Evolutionary conservation across 2,329 filamentous ascomycete species (phyloP), one percentile per base, ranked within the genome.

Genomic region (Phyllosticta capitalensis): DNA sequence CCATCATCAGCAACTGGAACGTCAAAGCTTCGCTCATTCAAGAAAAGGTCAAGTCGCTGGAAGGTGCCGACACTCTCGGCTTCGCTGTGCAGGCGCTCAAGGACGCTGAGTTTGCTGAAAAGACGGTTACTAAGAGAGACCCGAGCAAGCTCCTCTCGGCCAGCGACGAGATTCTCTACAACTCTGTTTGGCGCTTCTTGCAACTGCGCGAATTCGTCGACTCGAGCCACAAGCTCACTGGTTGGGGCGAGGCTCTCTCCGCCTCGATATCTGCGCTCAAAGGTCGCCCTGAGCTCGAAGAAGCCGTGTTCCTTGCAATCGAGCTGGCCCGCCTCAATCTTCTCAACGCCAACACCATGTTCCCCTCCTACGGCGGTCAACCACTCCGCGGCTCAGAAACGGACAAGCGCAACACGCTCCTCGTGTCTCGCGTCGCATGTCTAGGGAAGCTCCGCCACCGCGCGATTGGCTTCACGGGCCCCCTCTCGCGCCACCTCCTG

Each of bases 381-480:
- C 82, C 83, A 0, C 78, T 81, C 71, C 78, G 82, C 65, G 83
- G 83, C n/a, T 54, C 71, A 70, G 88, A 88, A 3, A 84, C 89
- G 49, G 91, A 96, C 64, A 90, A 89, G 70, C 80, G 82, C 30
- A 87, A 87, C 67, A 85, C 91, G 52, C 81, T 94, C 59, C 81
- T 99, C 52, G 85, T 97, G 67, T 94, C 91, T 65, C 87, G 94
- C 48, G 87, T 92, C 62, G 89, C 92, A 14, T 91, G 89, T 57
- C 79, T 97, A 61, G 83, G 91, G 56, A 90, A 88, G 68, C 79
- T 97, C 63, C 84, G 86, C 30, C 94, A 99, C 71, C 83, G 89
- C 66, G 81, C 83, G 3, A 92, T 92, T 65, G 94, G 94, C 28
- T 99, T 96, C 74, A 96, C 92, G 1, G 94, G 94, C 0, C 92